Conservation (phyloP, 2,329 filamentous ascomycete genomes). For the Xylaria sp. region DNA sequence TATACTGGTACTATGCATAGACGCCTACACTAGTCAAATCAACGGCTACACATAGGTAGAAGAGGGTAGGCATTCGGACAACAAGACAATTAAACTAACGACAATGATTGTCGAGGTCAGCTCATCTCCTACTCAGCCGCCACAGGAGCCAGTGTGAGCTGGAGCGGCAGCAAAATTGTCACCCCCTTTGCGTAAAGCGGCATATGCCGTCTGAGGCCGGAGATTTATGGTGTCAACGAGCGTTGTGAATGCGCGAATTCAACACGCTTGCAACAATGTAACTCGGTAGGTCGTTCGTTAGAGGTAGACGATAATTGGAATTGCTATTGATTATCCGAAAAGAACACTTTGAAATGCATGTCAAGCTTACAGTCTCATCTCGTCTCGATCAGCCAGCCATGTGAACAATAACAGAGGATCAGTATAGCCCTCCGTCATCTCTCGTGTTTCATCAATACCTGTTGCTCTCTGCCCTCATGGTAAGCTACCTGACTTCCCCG, state of each 20-base stretch:
- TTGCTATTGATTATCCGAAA: not conserved
- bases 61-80: not conserved
- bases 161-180: not conserved
- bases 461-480: not conserved
- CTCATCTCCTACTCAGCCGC: not conserved
- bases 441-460: constrained; percentile 12
- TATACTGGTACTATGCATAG: not conserved
- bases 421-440: constrained; percentile 9
- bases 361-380: not conserved
- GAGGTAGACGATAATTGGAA: not conserved
- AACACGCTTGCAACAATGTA: not conserved
- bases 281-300: not conserved
- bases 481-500: constrained; percentile 13
- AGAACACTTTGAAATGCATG: not conserved
- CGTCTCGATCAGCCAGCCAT: constrained; percentile 4
- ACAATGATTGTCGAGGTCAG: not conserved
- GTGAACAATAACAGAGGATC: constrained; percentile 4
- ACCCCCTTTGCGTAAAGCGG: not conserved
- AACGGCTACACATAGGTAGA: not conserved
- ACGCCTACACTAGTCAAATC: not conserved
- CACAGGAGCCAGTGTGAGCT: not conserved
- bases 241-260: not conserved
- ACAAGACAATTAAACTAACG: not conserved
- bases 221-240: not conserved
- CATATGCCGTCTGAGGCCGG: not conserved